Percentiles rank a stretch among this genome's conserved stretches.
These are phyloP conservation scores for Neurospora pannonica DNA, from an alignment of 495 filamentous ascomycete species.

Conservation along the genomic window DNA sequence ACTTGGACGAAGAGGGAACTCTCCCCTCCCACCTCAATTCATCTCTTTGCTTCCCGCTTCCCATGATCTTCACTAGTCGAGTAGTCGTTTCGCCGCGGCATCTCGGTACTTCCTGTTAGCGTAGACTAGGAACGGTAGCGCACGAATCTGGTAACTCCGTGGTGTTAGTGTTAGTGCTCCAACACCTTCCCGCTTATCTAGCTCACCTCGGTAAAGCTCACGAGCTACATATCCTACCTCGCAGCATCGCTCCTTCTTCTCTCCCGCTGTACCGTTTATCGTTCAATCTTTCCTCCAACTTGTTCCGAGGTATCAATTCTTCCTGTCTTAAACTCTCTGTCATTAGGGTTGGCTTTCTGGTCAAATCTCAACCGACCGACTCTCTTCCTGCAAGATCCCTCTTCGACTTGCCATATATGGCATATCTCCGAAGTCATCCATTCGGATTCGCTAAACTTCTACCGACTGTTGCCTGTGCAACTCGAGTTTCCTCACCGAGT, in stretches of 20 bases:
- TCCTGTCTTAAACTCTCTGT: not conserved
- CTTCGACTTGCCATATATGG: not conserved
- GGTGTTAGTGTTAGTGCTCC: not conserved
- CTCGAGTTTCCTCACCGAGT: not conserved
- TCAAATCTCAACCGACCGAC: not conserved
- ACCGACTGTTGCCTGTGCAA: not conserved
- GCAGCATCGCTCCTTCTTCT: too few species aligned
- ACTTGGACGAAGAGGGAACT: too few species aligned
- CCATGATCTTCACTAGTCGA: too few species aligned
- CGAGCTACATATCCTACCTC: too few species aligned
- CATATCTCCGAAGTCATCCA: not conserved
- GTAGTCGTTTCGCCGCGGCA: not conserved
- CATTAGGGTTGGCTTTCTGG: not conserved
- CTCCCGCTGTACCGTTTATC: too few species aligned
- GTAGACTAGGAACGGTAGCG: not conserved
- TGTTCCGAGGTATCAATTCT: not conserved
- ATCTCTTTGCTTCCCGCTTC: too few species aligned
- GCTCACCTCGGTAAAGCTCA: not conserved
- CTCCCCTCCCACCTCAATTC: too few species aligned
- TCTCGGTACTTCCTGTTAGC: not conserved
- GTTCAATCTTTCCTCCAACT: not conserved
- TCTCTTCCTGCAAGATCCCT: too few species aligned
- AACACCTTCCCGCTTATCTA: not conserved
- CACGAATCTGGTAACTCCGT: not conserved
- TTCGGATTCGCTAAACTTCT: not conserved